Conservation (phyloP, 208 protist species). For the Wallacemonas rigidus region DNA sequence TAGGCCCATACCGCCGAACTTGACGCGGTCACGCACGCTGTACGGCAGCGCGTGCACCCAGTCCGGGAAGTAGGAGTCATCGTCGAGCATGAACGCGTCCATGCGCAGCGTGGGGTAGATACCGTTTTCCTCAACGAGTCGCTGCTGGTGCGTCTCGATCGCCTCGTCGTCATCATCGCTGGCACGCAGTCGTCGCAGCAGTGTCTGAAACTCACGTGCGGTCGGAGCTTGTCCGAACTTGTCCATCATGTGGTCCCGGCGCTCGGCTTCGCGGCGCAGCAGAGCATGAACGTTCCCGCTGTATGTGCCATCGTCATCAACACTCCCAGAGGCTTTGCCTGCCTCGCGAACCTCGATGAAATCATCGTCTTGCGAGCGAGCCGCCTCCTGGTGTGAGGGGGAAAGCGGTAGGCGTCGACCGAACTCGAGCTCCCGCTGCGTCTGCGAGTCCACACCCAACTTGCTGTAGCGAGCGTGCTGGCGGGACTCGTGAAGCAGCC, state of each 20-base stretch:
- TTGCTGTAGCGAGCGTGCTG: constrained; percentile 33
- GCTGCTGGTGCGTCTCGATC: constrained; percentile 58
- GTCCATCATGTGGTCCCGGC: constrained; percentile 70
- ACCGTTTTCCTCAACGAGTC: constrained; percentile 79
- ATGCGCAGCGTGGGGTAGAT: constrained; percentile 75
- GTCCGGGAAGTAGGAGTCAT: constrained; percentile 81
- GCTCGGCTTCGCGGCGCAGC: constrained; percentile 69
- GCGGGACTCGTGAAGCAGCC: constrained; percentile 42
- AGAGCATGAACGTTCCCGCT: constrained; percentile 38
- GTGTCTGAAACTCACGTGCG: constrained; percentile 64
- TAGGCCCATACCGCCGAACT: constrained; percentile 85
- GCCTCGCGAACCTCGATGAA: constrained; percentile 13
- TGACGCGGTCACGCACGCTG: constrained; percentile 84
- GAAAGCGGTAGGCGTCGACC: constrained; percentile 34
- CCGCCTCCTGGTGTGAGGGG: constrained; percentile 31
- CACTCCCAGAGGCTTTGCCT: background rate
- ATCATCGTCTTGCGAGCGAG: constrained; percentile 44
- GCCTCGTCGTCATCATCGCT: constrained; percentile 58
- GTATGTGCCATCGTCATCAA: constrained; percentile 24
- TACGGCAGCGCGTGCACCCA: constrained; percentile 89
- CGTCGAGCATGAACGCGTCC: constrained; percentile 89
- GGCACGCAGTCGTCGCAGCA: constrained; percentile 58
- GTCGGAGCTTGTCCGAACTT: constrained; percentile 78
- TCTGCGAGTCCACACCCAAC: constrained; percentile 37
- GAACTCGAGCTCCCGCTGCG: constrained; percentile 40